Evolutionary conservation across 306 rosid species (phyloP), one percentile per base, ranked within the genome.

Genomic region (Glycine latifolia): DNA sequence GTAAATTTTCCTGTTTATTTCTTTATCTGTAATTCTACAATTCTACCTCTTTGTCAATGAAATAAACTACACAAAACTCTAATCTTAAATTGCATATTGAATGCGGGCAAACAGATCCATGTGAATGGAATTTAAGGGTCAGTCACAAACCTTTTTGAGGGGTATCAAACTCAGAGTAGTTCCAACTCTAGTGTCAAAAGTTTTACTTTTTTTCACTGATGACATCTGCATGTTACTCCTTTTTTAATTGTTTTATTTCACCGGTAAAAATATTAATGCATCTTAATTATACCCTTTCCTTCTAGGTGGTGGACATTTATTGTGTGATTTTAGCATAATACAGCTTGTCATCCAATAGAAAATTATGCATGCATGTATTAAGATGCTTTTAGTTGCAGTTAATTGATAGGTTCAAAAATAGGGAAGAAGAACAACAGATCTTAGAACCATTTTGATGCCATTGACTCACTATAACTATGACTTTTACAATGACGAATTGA

Each of bases 71-170:
- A 20, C 13, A 56, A 56, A 26, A 48, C 43, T 66, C 14, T 5
- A 33, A 68, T 79, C 73, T 16, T 84, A 67, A 83, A 79, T 58
- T 84, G 5, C 78, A 74, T 10, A 79, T 81, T 83, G 61, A 85
- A 59, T 82, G 83, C 77, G 10, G 50, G 63, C 63, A 68, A 72
- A 71, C 79, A 52, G 43, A 55, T 43, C 78, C 88, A 87, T 81
- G 89, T 86, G 90, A 41, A 37, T 79, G 83, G 75, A 81, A 81
- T 72, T 60, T 63, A 44, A 75, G 56, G 43, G 53, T 10, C 43
- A 49, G 53, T 39, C 77, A 79, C 81, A 77, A 20, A 46, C 52
- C 67, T 60, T 39, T 71, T 41, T 72, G 41, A 79, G 66, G 58
- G 46, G 35, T 11, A 46, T 46, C 20, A 7, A 52, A 72, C 3